Conservation (phyloP, 192 early-diverging fungal genomes). For the Backusella westeae region DNA sequence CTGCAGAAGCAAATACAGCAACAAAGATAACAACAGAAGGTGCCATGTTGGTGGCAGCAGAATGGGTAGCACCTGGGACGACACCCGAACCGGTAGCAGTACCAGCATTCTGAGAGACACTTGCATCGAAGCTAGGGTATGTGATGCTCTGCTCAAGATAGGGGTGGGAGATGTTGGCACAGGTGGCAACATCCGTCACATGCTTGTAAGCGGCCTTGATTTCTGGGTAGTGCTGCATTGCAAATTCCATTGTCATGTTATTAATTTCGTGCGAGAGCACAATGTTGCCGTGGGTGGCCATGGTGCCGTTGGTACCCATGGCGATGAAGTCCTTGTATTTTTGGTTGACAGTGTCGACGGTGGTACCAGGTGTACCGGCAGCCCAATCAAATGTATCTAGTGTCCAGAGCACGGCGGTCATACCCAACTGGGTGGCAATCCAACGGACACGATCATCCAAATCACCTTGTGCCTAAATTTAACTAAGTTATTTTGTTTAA, state of each 20-base stretch:
- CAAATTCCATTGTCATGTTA: conserved; percentile 40
- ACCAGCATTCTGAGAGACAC: not conserved
- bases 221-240: conserved; percentile 38
- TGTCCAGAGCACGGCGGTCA: conserved; percentile 38
- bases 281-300: conserved; percentile 33
- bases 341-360: conserved; percentile 18
- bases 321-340: conserved; percentile 28
- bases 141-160: conserved; percentile 32
- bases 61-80: conserved; percentile 7
- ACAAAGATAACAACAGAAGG: not conserved
- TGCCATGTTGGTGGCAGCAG: not conserved
- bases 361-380: conserved; percentile 15
- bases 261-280: conserved; percentile 43
- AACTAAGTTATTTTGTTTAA: not conserved
- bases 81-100: conserved; percentile 15
- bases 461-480: conserved; percentile 45
- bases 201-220: conserved; percentile 41
- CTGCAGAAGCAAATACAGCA: not conserved
- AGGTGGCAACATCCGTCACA: conserved; percentile 35
- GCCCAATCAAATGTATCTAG: conserved; percentile 37
- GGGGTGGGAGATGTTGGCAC: conserved; percentile 37
- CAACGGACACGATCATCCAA: conserved; percentile 57
- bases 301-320: conserved; percentile 34
- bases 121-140: conserved; percentile 20
- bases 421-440: conserved; percentile 47